Evolutionary conservation across 2,329 filamentous ascomycete genomes (phyloP).

Genomic region (Neodidymelliopsis sp.): DNA sequence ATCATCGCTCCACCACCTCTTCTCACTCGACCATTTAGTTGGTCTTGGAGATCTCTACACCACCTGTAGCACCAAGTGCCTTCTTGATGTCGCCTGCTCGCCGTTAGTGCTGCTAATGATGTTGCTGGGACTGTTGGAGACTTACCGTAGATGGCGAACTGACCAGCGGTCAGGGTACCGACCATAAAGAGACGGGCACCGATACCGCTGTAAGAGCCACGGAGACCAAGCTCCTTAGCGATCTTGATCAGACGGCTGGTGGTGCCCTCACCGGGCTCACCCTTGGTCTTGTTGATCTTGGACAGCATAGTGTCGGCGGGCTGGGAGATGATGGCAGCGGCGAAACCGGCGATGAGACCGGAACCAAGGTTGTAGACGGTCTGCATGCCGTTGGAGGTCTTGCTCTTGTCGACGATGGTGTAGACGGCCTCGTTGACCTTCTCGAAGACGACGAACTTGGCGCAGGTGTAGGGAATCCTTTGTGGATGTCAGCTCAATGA

Average conservation of each 20-base stretch:
- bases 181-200: conserved; percentile 78
- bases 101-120: conserved; percentile 2
- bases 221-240: conserved; percentile 81
- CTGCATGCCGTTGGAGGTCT: conserved; percentile 71
- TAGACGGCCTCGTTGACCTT: conserved; percentile 82
- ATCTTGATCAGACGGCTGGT: conserved; percentile 85
- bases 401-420: conserved; percentile 72
- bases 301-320: conserved; percentile 92
- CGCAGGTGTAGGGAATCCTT: conserved; percentile 90
- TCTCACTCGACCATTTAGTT: conserved; percentile 21
- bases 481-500: conserved; percentile 26
- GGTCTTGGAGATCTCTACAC: conserved; percentile 52
- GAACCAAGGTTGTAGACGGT: conserved; percentile 85
- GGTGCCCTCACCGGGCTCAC: conserved; percentile 84
- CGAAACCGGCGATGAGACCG: conserved; percentile 86
- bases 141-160: conserved; percentile 85
- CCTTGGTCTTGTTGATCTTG: conserved; percentile 97
- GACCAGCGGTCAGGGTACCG: conserved; percentile 65
- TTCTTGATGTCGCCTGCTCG: conserved; percentile 66
- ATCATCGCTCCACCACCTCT: conserved; percentile 30
- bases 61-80: conserved; percentile 72
- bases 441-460: conserved; percentile 95
- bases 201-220: conserved; percentile 80
- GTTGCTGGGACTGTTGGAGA: neutral
- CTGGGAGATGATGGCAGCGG: conserved; percentile 85